Percentiles rank a stretch among this genome's conserved stretches.
Conservation (phyloP, 2,329 filamentous ascomycete genomes). For the Escovopsis sp. region DNA sequence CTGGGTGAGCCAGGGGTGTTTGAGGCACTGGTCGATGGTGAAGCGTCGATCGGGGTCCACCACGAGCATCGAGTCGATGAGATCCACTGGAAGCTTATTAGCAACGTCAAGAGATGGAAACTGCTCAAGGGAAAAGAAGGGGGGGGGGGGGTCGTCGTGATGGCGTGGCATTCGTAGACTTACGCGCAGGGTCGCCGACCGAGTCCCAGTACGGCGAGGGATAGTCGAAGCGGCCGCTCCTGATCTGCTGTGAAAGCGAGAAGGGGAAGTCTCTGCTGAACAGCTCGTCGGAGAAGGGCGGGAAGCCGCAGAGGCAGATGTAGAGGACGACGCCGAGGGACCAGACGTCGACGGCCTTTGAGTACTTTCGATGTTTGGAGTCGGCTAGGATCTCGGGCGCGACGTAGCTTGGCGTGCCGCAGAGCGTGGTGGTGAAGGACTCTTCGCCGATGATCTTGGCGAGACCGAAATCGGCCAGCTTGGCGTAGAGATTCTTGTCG, state of each 20-base stretch:
- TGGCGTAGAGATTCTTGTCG: slow-evolving; percentile 73
- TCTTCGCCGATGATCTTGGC: slow-evolving; percentile 98
- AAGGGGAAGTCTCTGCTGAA: slow-evolving; percentile 71
- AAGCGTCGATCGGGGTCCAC: slow-evolving; percentile 74
- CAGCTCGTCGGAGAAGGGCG: slow-evolving; percentile 91
- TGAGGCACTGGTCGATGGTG: slow-evolving; percentile 78
- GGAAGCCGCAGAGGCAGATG: slow-evolving; percentile 93
- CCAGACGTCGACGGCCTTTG: slow-evolving; percentile 91
- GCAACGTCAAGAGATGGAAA: no score
- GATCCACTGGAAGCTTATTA: slow-evolving; percentile 38
- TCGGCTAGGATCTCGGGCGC: slow-evolving; percentile 89
- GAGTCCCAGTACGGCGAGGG: slow-evolving; percentile 79
- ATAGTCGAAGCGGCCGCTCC: slow-evolving; percentile 78
- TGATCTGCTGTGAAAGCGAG: slow-evolving; percentile 78
- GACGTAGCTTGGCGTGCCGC: slow-evolving; percentile 94
- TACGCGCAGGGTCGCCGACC: slow-evolving; percentile 52
- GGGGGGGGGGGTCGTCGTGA: neutral
- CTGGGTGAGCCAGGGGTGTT: slow-evolving; percentile 77
- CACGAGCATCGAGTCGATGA: slow-evolving; percentile 90
- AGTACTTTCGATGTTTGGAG: slow-evolving; percentile 71
- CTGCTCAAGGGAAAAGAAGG: no score
- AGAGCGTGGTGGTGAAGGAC: slow-evolving; percentile 91
- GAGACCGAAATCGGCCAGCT: slow-evolving; percentile 90
- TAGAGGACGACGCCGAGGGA: slow-evolving; percentile 95
- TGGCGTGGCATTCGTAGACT: slow-evolving; percentile 17